A percentile compares a stretch with the other conserved stretches of the same genome.
phyloP scores from a whole-genome alignment of 1,284 basidiomycete species.

The Kwoniella shivajii region DNA sequence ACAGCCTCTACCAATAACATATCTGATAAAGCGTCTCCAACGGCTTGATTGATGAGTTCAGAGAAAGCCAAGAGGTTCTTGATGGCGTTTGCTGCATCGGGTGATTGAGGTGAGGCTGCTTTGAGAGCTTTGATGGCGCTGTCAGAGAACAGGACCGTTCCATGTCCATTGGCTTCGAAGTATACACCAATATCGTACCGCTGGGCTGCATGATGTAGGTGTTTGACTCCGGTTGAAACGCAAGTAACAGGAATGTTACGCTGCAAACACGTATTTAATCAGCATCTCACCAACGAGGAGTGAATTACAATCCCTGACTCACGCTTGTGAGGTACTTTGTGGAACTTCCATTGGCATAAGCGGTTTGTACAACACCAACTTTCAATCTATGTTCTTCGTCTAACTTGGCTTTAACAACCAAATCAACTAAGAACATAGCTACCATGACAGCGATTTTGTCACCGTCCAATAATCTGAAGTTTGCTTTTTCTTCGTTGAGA shows the following conservation, averaged over 20 bases:
- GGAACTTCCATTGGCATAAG: conserved; percentile 97
- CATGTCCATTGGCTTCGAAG: conserved; percentile 99
- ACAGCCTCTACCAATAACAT: conserved; percentile 94
- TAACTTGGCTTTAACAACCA: conserved; percentile 80
- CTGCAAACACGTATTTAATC: conserved; percentile 16
- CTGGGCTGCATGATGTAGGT: conserved; percentile 96
- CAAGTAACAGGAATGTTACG: conserved; percentile 80
- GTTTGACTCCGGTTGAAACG: conserved; percentile 96
- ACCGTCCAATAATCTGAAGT: conserved; percentile 93
- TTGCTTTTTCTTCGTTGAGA: conserved; percentile 65
- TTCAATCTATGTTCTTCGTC: conserved; percentile 58
- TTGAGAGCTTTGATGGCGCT: conserved; percentile 66
- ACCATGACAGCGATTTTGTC: conserved; percentile 97
- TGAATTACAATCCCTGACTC: conserved; percentile 31
- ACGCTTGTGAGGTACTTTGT: conserved; percentile 88
- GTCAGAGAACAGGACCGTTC: conserved; percentile 91
- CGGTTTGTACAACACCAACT: conserved; percentile 96
- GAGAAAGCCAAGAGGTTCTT: conserved; percentile 75
- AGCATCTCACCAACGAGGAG: not conserved
- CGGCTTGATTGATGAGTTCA: conserved; percentile 94
- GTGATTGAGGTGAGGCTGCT: conserved; percentile 70
- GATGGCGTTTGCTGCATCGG: conserved; percentile 76
- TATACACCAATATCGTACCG: conserved; percentile 94
- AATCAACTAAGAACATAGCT: conserved; percentile 88
- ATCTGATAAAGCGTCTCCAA: conserved; percentile 95